Conservation (phyloP, 2,329 filamentous ascomycete genomes). For the Phaeomoniella chlamydospora region DNA sequence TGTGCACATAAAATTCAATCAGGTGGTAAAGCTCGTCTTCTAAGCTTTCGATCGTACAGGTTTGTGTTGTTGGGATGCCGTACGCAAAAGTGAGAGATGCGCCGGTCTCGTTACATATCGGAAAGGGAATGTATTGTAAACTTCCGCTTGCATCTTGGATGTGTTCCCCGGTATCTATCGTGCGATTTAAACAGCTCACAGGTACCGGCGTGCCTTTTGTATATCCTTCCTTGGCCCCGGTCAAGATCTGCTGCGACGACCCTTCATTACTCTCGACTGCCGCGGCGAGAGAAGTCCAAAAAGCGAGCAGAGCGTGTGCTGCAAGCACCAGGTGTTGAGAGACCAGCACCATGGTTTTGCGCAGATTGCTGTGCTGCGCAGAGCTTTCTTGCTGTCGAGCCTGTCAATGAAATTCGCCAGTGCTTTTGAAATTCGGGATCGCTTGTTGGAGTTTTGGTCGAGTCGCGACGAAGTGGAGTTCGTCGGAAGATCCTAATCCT, state of each 20-base stretch:
- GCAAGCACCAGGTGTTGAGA: background rate
- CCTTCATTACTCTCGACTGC: background rate
- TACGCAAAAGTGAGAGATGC: slow-evolving; percentile 74
- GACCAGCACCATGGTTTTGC: slow-evolving; percentile 1
- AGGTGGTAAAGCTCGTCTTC: slow-evolving; percentile 41
- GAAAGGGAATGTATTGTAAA: slow-evolving; percentile 85
- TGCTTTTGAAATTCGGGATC: too few species aligned
- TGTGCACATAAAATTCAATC: slow-evolving; percentile 85
- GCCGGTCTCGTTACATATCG: slow-evolving; percentile 74
- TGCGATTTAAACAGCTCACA: slow-evolving; percentile 61
- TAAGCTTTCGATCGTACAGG: slow-evolving; percentile 34
- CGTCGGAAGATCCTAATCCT: too few species aligned
- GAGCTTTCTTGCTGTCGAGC: background rate
- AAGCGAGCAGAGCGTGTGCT: background rate
- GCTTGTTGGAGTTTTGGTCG: too few species aligned
- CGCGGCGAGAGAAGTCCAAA: background rate
- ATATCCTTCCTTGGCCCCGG: slow-evolving; percentile 15
- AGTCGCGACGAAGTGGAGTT: too few species aligned
- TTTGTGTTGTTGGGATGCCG: slow-evolving; percentile 52
- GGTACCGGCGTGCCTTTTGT: slow-evolving; percentile 47
- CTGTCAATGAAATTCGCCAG: too few species aligned
- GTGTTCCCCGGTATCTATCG: slow-evolving; percentile 74
- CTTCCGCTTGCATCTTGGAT: slow-evolving; percentile 68
- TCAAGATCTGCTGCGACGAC: background rate
- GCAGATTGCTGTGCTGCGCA: background rate